Evolutionary conservation across 2,329 filamentous ascomycete species (phyloP), one percentile per base, ranked within the genome.

Genomic region (Drechslerella stenobrocha): DNA sequence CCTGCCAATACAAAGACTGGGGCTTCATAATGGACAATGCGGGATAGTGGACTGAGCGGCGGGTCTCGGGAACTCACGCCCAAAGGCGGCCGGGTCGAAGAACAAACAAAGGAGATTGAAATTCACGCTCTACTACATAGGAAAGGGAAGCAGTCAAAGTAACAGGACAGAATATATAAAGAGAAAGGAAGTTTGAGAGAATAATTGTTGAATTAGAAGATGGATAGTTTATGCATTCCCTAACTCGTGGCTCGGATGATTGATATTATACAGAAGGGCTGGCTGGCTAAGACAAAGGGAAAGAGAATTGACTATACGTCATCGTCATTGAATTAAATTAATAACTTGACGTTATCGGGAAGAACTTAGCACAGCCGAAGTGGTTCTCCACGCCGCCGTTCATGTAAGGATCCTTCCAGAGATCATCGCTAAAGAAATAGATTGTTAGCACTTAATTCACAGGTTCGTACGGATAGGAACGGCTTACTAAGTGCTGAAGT

Each of bases 321-420:
- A 55, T 61, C 55, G 55, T 67, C 50, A 59, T 58, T 66, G 13
- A 42, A 42, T 42, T 60, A 51, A 67, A 48, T 56, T 60, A 57
- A 69, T 66, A 64, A 51, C 47, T 28, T 59, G 59, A 69, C 32
- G 47, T 52, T n/a, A 70, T 70, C 73, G 77, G 78, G 75, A 83
- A 83, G 74, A 81, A 78, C 61, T 78, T 74, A 63, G 79, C 78
- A 75, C 83, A 85, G 70, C 90, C 89, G 83, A 89, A 96, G 81
- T 81, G 81, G 79, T 86, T 84, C 85, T 96, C 91, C 73, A 90
- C 89, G 69, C 78, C 78, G 77, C 85, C 89, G 30, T 67, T 67
- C 63, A 78, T 76, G 72, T 87, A 87, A 26, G 82, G 78, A 37
- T 78, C 74, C 85, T 96, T 96, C 91, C 91, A 97, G 72, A 77